Evolutionary conservation across 225 moss, liverwort and hornwort species (phyloP).

Genomic region (Pleurozium schreberi): DNA sequence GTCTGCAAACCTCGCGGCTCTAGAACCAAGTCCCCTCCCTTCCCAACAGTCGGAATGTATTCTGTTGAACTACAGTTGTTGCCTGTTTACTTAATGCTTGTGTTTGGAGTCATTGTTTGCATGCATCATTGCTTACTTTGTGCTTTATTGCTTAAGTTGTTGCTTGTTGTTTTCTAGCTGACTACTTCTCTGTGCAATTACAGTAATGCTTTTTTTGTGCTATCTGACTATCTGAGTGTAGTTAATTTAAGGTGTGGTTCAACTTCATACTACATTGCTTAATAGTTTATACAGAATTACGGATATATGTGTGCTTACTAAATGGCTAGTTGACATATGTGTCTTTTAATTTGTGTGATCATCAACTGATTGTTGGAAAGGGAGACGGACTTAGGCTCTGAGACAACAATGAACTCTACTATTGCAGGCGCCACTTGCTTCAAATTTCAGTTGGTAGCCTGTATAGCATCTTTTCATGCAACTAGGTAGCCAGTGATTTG

Average conservation of each 20-base stretch:
- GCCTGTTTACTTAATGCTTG: too few species aligned
- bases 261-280: too few species aligned
- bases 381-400: too few species aligned
- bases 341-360: background rate
- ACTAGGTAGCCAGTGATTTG: background rate
- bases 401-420: too few species aligned
- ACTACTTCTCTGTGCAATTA: too few species aligned
- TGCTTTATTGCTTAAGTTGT: background rate
- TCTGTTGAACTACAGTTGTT: accelerated
- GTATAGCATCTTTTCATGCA: background rate
- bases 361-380: background rate
- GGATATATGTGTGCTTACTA: too few species aligned
- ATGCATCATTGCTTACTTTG: background rate
- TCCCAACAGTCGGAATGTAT: background rate
- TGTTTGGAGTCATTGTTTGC: accelerated
- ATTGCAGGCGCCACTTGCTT: accelerated
- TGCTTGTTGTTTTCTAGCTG: too few species aligned
- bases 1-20: background rate
- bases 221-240: background rate
- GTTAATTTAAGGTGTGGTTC: too few species aligned
- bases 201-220: too few species aligned
- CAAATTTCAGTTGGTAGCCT: background rate
- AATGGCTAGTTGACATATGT: too few species aligned
- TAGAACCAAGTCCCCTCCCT: background rate
- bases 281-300: too few species aligned